Percentiles rank a stretch among this genome's conserved stretches.
phyloP scores from a whole-genome alignment of 1,284 basidiomycete genomes.

The Trichosporon asahii region DNA sequence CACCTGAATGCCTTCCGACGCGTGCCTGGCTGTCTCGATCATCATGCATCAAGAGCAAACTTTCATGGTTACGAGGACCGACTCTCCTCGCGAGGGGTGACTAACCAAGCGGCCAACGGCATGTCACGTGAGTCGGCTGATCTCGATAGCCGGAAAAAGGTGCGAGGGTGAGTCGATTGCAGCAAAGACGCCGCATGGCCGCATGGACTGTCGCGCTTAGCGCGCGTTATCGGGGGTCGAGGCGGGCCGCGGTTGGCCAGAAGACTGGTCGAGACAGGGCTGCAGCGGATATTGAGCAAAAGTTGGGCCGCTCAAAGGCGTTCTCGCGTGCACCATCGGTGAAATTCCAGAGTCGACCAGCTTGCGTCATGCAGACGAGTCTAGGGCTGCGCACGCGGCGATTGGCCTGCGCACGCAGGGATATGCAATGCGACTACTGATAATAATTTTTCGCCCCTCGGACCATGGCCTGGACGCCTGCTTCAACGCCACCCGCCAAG shows the following conservation, averaged over 20 bases:
- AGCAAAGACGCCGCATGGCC: not conserved
- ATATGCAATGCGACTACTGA: not conserved
- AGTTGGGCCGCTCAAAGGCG: not conserved
- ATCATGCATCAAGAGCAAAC: too few relatives aligned
- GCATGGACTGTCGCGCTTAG: not conserved
- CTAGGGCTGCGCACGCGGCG: too few relatives aligned
- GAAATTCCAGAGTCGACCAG: not conserved
- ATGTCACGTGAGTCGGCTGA: not conserved
- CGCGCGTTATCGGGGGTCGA: not conserved
- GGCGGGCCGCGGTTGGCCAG: not conserved
- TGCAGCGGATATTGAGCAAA: not conserved
- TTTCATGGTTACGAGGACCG: too few relatives aligned
- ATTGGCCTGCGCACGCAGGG: not conserved
- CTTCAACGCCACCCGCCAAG: not conserved
- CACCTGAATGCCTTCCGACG: too few relatives aligned
- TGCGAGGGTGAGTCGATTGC: not conserved
- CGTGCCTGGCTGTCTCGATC: too few relatives aligned
- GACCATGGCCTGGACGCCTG: not conserved
- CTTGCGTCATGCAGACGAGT: not conserved
- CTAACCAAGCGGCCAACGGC: too few relatives aligned
- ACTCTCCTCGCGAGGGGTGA: too few relatives aligned
- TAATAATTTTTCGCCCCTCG: not conserved
- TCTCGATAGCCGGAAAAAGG: not conserved
- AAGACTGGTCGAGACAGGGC: not conserved
- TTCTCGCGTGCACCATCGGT: not conserved